Base-by-base conservation (phyloP, 768 basidiomycete genomes). In the Artomyces pyxidatus region DNA sequence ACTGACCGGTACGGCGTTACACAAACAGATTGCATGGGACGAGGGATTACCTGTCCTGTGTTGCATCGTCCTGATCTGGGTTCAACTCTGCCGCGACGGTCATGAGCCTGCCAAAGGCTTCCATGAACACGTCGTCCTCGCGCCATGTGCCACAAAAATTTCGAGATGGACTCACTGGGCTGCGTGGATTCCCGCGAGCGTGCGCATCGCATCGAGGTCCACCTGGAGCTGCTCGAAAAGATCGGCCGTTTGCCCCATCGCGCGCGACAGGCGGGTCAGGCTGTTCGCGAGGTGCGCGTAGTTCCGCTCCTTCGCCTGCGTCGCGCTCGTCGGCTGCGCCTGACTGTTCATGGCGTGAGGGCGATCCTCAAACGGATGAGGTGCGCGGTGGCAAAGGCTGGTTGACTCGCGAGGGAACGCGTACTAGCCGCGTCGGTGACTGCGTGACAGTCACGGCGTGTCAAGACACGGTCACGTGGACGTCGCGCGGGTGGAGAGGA, bases 251-350 rank as follows among this genome's bases (percentile, higher is more conserved):
- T 80, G 83, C 22, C 74, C 71, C 42, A 91, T 73, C 0, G 83
- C 80, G 17, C 77, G 67, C 43, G 82, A 78, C 65, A 91, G 80
- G 42, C 82, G 71, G 25, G 76, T 76, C 3, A 93, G 64, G 41
- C 79, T 83, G 42, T 76, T 71, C 4, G 87, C 76, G 3, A 93
- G 76, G 60, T 90, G 87, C 32, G 76, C 73, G 59, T 92, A 92
- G 21, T 91, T 80, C 48, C 87, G 68, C 57, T 89, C 82, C 66
- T 92, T 93, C 29, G 84, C 78, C 54, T 85, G 84, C 0, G 82
- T 83, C 3, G 85, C 84, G 58, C 74, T 81, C 9, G 75, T 77
- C 10, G 77, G 73, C n/a, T 61, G 59, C 5, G 61, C 52, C 39
- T 65, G 63, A 16, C 26, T 38, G 42, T 54, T 56, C 55, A 56